Base-by-base conservation (phyloP, 257 asterid genomes). In the Nicotiana obtusifolia region DNA sequence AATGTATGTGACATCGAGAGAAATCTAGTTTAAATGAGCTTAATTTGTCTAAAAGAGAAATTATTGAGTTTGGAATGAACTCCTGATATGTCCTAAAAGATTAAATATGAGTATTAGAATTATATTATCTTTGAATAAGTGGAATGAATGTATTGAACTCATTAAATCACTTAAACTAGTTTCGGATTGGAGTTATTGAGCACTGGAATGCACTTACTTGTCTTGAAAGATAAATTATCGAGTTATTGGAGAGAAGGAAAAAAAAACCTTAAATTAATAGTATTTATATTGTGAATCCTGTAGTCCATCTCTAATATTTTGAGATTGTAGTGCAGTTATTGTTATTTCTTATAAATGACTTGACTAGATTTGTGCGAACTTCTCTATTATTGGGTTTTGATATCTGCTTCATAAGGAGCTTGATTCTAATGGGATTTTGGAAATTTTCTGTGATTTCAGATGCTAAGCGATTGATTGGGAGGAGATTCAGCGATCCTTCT, bases 381-480 rank as follows among this genome's bases (percentile, higher is more conserved):
- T 60, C 66, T 60, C 24, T 60, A 24, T 60, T 60, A 4, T 22
- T 60, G 2, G 19, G 1, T 62, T 49, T 3, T 52, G 16, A 52
- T 52, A 13, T 14, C 4, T 0, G 56, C 1, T 52, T 52, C 17
- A 52, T 52, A 52, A 52, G 49, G 57, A 11, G 67, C 17, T 11
- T 24, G 0, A 0, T 62, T 1, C 9, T 20, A 1, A 65, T 19
- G 47, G 3, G 7, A 30, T 31, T 31, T 16, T 30, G 49, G 17
- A 1, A 65, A 16, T 31, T 16, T 0, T 33, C n/a, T 33, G 20
- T 64, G 33, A 30, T 20, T 37, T 11, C 78, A 69, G 78, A 69
- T 69, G 78, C 78, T 5, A 69, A 69, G 78, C 59, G 77, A n/a
- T 69, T 71, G 26, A 71, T 71, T 3, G 78, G 78, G 47, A 69